Conservation (phyloP, 2,329 filamentous ascomycete species). For the Acephala macrosclerotiorum region DNA sequence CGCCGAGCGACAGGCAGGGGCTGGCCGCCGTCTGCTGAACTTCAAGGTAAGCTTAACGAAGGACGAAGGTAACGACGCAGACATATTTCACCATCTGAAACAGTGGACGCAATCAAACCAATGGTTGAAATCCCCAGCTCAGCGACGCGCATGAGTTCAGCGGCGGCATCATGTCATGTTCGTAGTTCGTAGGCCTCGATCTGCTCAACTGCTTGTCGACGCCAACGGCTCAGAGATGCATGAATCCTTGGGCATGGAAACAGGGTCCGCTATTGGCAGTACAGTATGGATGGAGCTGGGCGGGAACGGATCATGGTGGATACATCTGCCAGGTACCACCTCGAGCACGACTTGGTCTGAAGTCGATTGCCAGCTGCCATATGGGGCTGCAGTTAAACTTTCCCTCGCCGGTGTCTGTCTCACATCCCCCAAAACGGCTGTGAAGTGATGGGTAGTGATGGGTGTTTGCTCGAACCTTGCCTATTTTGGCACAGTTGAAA, state of each 20-base stretch:
- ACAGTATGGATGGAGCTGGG: neutral
- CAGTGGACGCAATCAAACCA: conserved; percentile 1
- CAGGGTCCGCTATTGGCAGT: neutral
- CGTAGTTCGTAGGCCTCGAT: neutral
- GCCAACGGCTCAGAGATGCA: neutral
- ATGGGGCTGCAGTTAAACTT: neutral
- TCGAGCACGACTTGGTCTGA: neutral
- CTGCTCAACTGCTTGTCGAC: neutral
- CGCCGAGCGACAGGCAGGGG: neutral
- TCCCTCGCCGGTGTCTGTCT: neutral
- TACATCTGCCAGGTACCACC: neutral
- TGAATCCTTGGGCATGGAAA: neutral
- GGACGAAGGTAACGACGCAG: neutral
- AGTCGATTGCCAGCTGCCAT: neutral
- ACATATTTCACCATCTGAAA: conserved; percentile 12
- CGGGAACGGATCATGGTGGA: neutral
- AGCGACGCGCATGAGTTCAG: neutral
- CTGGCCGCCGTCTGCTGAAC: neutral
- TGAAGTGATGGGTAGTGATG: neutral
- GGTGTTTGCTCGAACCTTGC: neutral
- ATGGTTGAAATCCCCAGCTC: neutral
- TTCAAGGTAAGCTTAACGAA: neutral
- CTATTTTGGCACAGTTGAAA: neutral
- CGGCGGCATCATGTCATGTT: neutral
- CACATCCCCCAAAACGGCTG: neutral